Base-by-base conservation (phyloP, 1,284 basidiomycete genomes). In the Baeospora myosura region DNA sequence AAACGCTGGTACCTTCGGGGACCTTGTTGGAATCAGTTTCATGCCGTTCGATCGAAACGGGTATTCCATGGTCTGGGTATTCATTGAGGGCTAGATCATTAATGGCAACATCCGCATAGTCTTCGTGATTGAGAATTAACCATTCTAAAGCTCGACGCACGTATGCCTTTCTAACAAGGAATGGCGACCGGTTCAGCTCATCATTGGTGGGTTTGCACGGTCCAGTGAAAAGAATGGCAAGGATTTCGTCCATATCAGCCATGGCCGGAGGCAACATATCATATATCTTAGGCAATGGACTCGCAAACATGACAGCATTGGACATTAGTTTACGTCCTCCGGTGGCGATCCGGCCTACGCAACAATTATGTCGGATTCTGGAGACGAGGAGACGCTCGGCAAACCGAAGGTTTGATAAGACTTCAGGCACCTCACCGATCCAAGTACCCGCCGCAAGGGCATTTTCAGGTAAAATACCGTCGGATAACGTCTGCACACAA, bases 121-220 rank as follows among this genome's bases (percentile, higher is more conserved):
- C 17, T 10, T 8, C 8, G 32, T 34, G 32, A 34, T 62, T 62
- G 3, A 58, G 38, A 29, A 52, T 55, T 4, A 63, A 38, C 61
- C 60, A 64, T 8, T 59, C 44, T 3, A 64, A 36, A 1, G 60
- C 60, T 12, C 32, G 20, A 3, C 14, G 12, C 1, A 61, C 55
- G 2, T 43, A 34, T 0, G 47, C 43, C 16, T 51, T 26, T 6
- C 55, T 20, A 0, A 63, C 57, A 2, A 61, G 28, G n/a, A 61
- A 35, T 0, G 57, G 60, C 10, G 52, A 54, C 10, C 54, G 31
- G 5, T 42, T 43, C 5, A 59, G 54, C 14, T 66, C 64, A 4
- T 56, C 52, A 18, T 44, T 33, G 7, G 58, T 63, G 1, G 59
- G 58, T 34, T 46, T 42, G 8, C 38, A 24, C 14, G 53, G 48